Percentiles rank a stretch among this genome's conserved stretches.
These are phyloP conservation scores for Fraxinus nigra DNA, from an alignment of 305 asterid species.

Conservation along the genomic window DNA sequence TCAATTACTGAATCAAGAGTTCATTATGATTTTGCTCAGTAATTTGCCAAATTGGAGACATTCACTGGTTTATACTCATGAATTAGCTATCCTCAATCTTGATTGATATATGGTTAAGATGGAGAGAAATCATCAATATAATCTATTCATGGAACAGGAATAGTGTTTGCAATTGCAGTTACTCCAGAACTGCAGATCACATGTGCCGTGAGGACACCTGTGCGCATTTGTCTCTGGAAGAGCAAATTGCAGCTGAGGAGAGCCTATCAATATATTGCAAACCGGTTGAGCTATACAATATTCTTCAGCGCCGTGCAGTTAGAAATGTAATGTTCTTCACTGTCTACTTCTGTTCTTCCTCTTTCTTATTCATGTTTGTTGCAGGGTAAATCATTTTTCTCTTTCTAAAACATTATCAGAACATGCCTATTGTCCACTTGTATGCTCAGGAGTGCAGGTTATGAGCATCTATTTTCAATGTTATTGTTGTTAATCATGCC, in stretches of 20 bases:
- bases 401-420: neutral
- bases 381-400: neutral
- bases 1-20: neutral
- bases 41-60: constrained; percentile 21
- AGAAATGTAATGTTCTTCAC: constrained; percentile 51
- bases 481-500: neutral
- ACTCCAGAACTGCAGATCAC: constrained; percentile 68
- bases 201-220: constrained; percentile 93
- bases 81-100: constrained; percentile 9
- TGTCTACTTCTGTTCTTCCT: neutral
- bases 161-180: constrained; percentile 83
- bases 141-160: constrained; percentile 58
- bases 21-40: neutral
- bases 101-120: constrained; percentile 22
- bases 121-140: constrained; percentile 16
- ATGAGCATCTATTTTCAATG: neutral
- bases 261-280: constrained; percentile 93
- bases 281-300: constrained; percentile 95
- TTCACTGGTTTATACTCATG: constrained; percentile 21
- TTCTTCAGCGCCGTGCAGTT: constrained; percentile 88
- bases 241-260: constrained; percentile 92
- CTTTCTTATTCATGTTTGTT: neutral
- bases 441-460: neutral
- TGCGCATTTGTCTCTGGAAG: constrained; percentile 79
- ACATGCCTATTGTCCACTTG: neutral